Percentiles rank a stretch among this genome's conserved stretches.
Conservation (phyloP, 1,284 basidiomycete species). For the Dichomitus squalens region DNA sequence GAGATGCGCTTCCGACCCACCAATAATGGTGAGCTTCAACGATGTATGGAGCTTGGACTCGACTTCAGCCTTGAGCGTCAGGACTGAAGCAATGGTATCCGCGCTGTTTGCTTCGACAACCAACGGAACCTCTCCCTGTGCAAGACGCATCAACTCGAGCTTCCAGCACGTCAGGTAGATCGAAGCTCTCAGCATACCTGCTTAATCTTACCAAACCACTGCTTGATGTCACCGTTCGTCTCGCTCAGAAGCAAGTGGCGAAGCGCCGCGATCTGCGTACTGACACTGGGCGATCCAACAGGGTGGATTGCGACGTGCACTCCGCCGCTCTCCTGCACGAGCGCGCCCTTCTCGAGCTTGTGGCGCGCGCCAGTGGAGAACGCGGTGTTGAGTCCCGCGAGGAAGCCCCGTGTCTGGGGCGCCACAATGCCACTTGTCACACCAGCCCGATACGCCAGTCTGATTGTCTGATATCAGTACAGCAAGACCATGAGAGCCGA, state of each 20-base stretch:
- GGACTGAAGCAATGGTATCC: slow-evolving; percentile 72
- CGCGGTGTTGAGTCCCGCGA: slow-evolving; percentile 68
- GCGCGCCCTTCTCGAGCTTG: slow-evolving; percentile 63
- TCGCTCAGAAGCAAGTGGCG: slow-evolving; percentile 52
- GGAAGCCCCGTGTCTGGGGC: slow-evolving; percentile 55
- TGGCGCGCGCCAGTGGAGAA: slow-evolving; percentile 68
- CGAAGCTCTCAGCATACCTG: slow-evolving; percentile 41
- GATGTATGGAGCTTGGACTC: slow-evolving; percentile 46
- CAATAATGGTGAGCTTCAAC: slow-evolving; percentile 66
- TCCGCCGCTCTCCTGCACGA: slow-evolving; percentile 69
- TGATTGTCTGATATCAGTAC: neutral
- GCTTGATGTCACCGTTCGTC: slow-evolving; percentile 44
- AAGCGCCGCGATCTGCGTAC: slow-evolving; percentile 73
- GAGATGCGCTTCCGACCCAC: slow-evolving; percentile 75
- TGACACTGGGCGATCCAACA: slow-evolving; percentile 51
- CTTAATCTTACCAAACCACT: slow-evolving; percentile 56
- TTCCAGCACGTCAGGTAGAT: neutral
- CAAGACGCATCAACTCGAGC: neutral
- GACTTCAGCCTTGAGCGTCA: slow-evolving; percentile 74
- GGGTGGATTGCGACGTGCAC: slow-evolving; percentile 66
- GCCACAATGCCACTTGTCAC: slow-evolving; percentile 63
- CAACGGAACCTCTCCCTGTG: slow-evolving; percentile 50
- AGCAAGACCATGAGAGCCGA: neutral
- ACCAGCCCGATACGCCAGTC: slow-evolving; percentile 42
- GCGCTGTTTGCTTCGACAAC: slow-evolving; percentile 74